Conservation (phyloP, 1,284 basidiomycete species). For the Austroboletus niveus region DNA sequence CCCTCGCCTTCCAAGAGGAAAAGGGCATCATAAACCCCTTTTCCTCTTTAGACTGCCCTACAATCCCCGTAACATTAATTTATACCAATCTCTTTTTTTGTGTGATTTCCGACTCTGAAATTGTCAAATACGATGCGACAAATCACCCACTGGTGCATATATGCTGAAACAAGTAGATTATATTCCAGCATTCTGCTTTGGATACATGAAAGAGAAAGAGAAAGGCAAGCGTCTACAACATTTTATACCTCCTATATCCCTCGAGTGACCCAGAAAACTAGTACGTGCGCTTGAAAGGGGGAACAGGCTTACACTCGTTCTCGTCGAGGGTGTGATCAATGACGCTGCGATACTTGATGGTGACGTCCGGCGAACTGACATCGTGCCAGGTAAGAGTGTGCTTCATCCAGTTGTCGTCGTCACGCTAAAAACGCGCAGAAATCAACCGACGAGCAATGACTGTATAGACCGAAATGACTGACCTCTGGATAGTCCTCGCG, state of each 20-base stretch:
- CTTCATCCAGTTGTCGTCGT: conserved; percentile 93
- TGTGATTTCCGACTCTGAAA: not conserved
- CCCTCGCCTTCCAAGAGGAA: conserved; percentile 22
- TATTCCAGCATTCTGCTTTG: conserved; percentile 11
- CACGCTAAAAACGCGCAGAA: conserved; percentile 50
- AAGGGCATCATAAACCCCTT: conserved; percentile 13
- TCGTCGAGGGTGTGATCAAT: conserved; percentile 89
- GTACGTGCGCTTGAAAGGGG: conserved; percentile 87
- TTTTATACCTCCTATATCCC: conserved; percentile 2
- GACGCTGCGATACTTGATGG: conserved; percentile 87
- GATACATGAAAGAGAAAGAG: conserved; percentile 10
- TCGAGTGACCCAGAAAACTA: conserved; percentile 33
- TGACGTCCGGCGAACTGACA: conserved; percentile 74
- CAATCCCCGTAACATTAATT: too few species aligned
- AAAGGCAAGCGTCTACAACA: not conserved
- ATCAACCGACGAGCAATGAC: conserved; percentile 1
- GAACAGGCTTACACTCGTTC: conserved; percentile 90
- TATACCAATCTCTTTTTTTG: not conserved
- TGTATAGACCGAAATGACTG: conserved; percentile 23
- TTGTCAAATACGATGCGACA: not conserved
- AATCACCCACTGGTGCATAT: not conserved
- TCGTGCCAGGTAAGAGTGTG: conserved; percentile 89
- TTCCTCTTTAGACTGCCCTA: not conserved
- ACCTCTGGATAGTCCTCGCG: conserved; percentile 94
- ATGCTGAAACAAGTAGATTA: conserved; percentile 3